phyloP scores from a whole-genome alignment of 2,329 filamentous ascomycete species.

The Annulohypoxylon truncatum region DNA sequence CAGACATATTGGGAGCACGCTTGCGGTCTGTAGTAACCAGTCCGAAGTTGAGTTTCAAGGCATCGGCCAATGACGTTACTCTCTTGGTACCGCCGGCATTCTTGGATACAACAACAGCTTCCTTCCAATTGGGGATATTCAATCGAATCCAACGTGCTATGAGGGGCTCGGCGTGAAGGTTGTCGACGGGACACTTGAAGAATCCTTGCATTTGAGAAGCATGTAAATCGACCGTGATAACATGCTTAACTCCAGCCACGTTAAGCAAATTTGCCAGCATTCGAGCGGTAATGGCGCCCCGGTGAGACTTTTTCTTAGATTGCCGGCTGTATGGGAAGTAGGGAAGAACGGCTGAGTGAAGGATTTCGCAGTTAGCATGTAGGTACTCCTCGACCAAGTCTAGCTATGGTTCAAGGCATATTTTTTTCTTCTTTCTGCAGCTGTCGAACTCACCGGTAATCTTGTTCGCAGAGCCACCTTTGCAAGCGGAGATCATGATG shows the following conservation, averaged over 20 bases:
- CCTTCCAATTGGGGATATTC: slow-evolving; percentile 87
- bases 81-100: slow-evolving; percentile 97
- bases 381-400: slow-evolving; percentile 7
- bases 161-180: slow-evolving; percentile 93
- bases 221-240: slow-evolving; percentile 97
- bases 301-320: slow-evolving; percentile 98
- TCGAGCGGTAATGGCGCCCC: slow-evolving; percentile 93
- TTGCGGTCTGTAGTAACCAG: slow-evolving; percentile 89
- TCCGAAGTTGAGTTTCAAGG: slow-evolving; percentile 96
- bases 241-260: slow-evolving; percentile 95
- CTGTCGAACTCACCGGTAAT: slow-evolving; percentile 79
- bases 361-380: slow-evolving; percentile 28
- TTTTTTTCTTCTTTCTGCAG: slow-evolving; percentile 2
- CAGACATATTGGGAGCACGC: slow-evolving; percentile 73
- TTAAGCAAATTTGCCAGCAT: slow-evolving; percentile 96
- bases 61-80: slow-evolving; percentile 94
- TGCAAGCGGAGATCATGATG: slow-evolving; percentile 99
- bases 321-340: slow-evolving; percentile 99
- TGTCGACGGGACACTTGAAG: slow-evolving; percentile 97
- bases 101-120: slow-evolving; percentile 97
- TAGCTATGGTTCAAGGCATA: not conserved
- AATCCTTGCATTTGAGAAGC: slow-evolving; percentile 99
- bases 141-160: slow-evolving; percentile 95
- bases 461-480: slow-evolving; percentile 95
- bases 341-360: slow-evolving; percentile 77